Evolutionary conservation across 768 basidiomycete species (phyloP), one percentile per base, ranked within the genome.

Genomic region (Amanita subjunquillea): DNA sequence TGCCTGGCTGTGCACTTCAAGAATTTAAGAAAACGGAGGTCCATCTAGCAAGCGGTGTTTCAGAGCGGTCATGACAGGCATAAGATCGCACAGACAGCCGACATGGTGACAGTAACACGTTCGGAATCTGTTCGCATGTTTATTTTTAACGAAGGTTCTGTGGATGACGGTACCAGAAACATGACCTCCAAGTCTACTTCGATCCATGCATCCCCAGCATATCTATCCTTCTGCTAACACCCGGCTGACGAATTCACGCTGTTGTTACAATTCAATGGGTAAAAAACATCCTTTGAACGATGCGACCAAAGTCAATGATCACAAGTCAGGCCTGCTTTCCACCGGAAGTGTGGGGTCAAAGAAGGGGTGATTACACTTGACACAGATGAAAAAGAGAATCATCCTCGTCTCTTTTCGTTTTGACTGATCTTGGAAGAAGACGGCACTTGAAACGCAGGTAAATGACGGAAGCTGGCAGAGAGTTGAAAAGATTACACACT

Each of bases 341-440:
- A 64, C 61, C 6, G 77, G 70, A 40, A 87, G 60, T 22, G 72
- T 74, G 20, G 88, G 83, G 65, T 92, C 90, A 49, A 75, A 75
- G 63, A 85, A 91, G 60, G 73, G 80, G 57, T 86, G 72, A 58
- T 85, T 83, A 65, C 89, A 91, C 59, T 86, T 86, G 20, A 82
- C 79, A 64, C 91, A 94, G 43, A 92, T 90, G 63, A 83, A 94
- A 72, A 93, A 94, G 2, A 92, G 75, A 47, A 90, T 89, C 92
- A 95, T 95, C 2, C 88, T 79, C 1, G 95, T 97, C 64, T 95
- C 91, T 60, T 91, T 91, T 51, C 95, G 85, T 65, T 95, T 94
- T 15, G 92, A 96, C 65, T 98, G 95, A 67, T 97, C 95, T 67
- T 97, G 95, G 67, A 87, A 98, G 63, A 89, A 81, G 4, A 98